A percentile compares a stretch with the other conserved stretches of the same genome.
phyloP scores from a whole-genome alignment of 257 asterid species.

The Eustoma russellianum region DNA sequence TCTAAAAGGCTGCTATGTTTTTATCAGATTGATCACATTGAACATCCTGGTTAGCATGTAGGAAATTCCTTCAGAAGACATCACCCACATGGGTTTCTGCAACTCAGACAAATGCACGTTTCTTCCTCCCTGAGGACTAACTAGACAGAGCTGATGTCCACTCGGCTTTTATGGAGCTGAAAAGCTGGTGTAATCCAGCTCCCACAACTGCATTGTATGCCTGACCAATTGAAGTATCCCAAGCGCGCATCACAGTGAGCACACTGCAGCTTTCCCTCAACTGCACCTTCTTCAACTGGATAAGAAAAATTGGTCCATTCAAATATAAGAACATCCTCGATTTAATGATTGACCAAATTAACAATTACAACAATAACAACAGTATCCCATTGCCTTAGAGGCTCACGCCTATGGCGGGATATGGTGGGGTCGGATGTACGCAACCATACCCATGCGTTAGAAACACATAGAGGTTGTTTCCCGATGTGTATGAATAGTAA shows the following conservation, averaged over 20 bases:
- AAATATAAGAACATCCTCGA: neutral
- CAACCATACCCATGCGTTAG: too few species aligned
- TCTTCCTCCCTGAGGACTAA: conserved; percentile 3
- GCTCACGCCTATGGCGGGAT: too few species aligned
- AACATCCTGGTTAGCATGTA: too few species aligned
- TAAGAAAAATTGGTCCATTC: neutral
- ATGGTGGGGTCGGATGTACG: too few species aligned
- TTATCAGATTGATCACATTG: too few species aligned
- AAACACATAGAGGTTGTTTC: too few species aligned
- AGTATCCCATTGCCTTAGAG: too few species aligned
- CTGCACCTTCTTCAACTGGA: conserved; percentile 77
- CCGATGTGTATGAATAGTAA: too few species aligned
- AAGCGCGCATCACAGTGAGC: conserved; percentile 75
- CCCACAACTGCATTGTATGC: conserved; percentile 96
- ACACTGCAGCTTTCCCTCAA: conserved; percentile 84
- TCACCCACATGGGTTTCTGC: neutral
- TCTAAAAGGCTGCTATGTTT: too few species aligned
- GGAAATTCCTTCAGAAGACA: neutral
- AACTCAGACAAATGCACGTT: neutral
- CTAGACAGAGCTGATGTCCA: conserved; percentile 54
- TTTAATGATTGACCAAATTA: too few species aligned
- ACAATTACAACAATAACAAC: too few species aligned
- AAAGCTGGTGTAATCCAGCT: conserved; percentile 98
- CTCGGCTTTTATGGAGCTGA: conserved; percentile 90
- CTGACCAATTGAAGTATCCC: conserved; percentile 96